Evolutionary conservation across 1,284 basidiomycete genomes (phyloP), one percentile per base, ranked within the genome.

Genomic region (Vanrija pseudolonga): DNA sequence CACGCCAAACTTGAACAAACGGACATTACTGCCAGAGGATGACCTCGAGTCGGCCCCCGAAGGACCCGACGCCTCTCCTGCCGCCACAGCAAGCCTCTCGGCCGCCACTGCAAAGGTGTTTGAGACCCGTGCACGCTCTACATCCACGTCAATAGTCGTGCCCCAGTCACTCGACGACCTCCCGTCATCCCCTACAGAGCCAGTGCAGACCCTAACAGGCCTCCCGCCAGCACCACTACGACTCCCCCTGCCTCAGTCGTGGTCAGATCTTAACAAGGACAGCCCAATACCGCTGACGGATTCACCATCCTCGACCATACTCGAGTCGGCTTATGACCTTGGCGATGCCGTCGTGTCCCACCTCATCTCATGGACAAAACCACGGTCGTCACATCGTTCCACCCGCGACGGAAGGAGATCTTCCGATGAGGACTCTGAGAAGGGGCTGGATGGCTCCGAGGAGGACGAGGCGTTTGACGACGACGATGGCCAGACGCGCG

Each of bases 371-470:
- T 64, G 69, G 56, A 54, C 52, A 15, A 47, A 53, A 22, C 54
- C 57, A 7, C 4, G 39, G 5, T 14, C 24, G 5, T 14, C 24
- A n/a, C 46, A 45, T 20, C 45, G 47, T 20, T 39, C 50, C 11
- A 48, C 48, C 3, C 45, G 48, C 20, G 47, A 45, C 26, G 58
- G 59, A 4, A 51, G 50, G 32, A 51, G 51, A 26, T 47, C 37
- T 1, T 67, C 66, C 6, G 66, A 68, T 24, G 65, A 65, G 12
- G 69, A 74, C 45, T 71, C 68, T 20, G 74, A 76, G 50, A 73
- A 73, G 50, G 73, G 73, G 0, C 43, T 73, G 32, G 67, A 65
- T n/a, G 65, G 60, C 5, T 62, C 62, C 20, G 67, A 69, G 19
- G 64, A 62, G 14, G 62, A 66, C 11, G 60, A 60, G 4, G 50